A percentile compares a stretch with the other conserved stretches of the same genome.
These are phyloP conservation scores for Fusarium concolor DNA, from an alignment of 2,329 filamentous ascomycete genomes.

Conservation along the genomic window DNA sequence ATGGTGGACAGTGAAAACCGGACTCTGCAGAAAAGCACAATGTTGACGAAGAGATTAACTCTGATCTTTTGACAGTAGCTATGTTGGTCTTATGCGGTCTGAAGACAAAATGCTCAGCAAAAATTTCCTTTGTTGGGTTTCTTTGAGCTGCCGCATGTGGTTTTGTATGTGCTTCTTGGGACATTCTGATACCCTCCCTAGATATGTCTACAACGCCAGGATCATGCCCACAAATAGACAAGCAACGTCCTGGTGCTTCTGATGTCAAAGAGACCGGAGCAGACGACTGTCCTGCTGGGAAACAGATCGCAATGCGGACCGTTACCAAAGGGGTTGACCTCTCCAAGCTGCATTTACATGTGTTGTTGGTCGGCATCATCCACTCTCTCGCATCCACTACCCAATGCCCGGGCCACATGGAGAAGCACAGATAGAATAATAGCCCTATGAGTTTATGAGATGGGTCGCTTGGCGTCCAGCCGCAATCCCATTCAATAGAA, in stretches of 20 bases:
- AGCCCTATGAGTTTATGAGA: slow-evolving; percentile 29
- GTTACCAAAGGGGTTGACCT: slow-evolving; percentile 34
- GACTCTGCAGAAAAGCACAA: slow-evolving; percentile 26
- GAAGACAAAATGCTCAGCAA: slow-evolving; percentile 24
- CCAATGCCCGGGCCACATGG: slow-evolving; percentile 34
- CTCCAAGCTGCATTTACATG: slow-evolving; percentile 44
- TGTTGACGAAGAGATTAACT: slow-evolving; percentile 18
- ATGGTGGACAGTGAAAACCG: slow-evolving; percentile 2
- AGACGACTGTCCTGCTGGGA: slow-evolving; percentile 30
- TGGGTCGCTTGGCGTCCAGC: slow-evolving; percentile 37
- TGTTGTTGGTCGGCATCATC: slow-evolving; percentile 41
- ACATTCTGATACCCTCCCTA: slow-evolving; percentile 29
- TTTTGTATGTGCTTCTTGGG: slow-evolving; percentile 38
- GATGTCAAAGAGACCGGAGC: slow-evolving; percentile 34
- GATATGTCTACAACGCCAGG: slow-evolving; percentile 37
- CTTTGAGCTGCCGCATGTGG: slow-evolving; percentile 40
- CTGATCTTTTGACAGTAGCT: slow-evolving; percentile 40
- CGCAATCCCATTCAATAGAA: slow-evolving; percentile 39
- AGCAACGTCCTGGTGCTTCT: slow-evolving; percentile 40
- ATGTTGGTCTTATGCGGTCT: slow-evolving; percentile 35
- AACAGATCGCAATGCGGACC: slow-evolving; percentile 41
- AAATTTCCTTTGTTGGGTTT: slow-evolving; percentile 41
- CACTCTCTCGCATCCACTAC: slow-evolving; percentile 13
- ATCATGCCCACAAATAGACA: slow-evolving; percentile 46
- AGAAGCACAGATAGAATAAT: slow-evolving; percentile 32